Percentiles rank a stretch among this genome's conserved stretches.
These are phyloP conservation scores for Cicer bijugum DNA, from an alignment of 306 rosid genomes.

Conservation along the genomic window DNA sequence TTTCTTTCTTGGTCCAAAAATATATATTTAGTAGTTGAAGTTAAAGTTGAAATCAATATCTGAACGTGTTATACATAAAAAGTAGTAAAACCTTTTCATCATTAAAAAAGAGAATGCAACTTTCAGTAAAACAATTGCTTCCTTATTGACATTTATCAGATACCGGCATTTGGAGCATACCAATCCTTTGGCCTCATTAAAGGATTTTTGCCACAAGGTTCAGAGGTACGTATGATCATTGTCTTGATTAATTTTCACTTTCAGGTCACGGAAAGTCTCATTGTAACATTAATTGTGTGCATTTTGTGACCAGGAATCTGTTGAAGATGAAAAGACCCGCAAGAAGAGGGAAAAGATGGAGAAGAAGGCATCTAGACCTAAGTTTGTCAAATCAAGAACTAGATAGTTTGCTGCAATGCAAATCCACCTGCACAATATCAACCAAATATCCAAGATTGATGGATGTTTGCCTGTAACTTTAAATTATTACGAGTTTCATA, in stretches of 20 bases:
- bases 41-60: slow-evolving; percentile 16
- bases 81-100: slow-evolving; percentile 8
- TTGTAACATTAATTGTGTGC: slow-evolving; percentile 33
- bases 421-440: slow-evolving; percentile 16
- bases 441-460: slow-evolving; percentile 30
- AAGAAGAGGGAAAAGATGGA: slow-evolving; percentile 97
- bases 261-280: background rate
- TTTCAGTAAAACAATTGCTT: slow-evolving; percentile 27
- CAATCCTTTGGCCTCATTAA: slow-evolving; percentile 76
- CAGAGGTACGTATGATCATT: slow-evolving; percentile 66
- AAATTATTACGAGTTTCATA: slow-evolving; percentile 18
- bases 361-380: slow-evolving; percentile 82
- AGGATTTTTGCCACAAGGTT: slow-evolving; percentile 68
- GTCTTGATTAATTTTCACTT: slow-evolving; percentile 13
- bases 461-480: slow-evolving; percentile 10
- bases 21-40: background rate
- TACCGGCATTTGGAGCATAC: slow-evolving; percentile 87
- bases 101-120: background rate
- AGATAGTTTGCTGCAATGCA: slow-evolving; percentile 52
- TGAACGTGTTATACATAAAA: background rate
- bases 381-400: slow-evolving; percentile 74
- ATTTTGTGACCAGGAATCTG: slow-evolving; percentile 57
- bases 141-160: slow-evolving; percentile 55
- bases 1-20: background rate
- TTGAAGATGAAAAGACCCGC: slow-evolving; percentile 89